Evolutionary conservation across 2,329 filamentous ascomycete genomes (phyloP), one percentile per base, ranked within the genome.

Genomic region (Lasiodiplodia citricola): DNA sequence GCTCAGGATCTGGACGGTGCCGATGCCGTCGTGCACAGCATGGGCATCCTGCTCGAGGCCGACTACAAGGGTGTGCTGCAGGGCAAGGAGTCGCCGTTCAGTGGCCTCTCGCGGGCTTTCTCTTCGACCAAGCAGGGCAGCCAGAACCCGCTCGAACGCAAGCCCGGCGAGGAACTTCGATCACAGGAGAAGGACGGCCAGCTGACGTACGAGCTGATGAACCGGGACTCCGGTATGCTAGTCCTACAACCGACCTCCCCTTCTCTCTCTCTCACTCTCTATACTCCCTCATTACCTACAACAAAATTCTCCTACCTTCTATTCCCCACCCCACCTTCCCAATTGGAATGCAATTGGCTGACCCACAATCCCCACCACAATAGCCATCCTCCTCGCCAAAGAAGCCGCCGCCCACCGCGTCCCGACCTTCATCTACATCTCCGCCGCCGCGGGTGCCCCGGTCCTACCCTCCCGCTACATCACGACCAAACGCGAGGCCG

Each of bases 131-230:
- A 90, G 73, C 74, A 80, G 82, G 75, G 88, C 68, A 88, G 88
- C 66, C 86, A 83, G 75, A 92, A 96, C 78, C 93, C 92, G 2
- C 83, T 96, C 21, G 86, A 90, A 70, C 85, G 87, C 66, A 83
- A 83, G 64, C 79, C 84, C 52, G 88, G 86, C 70, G 79, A 83
- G 70, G 85, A 87, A 70, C 85, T 94, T 72, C 85, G 86, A 72
- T 87, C 90, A 0, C 85, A 89, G 65, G 90, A 92, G 78, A 87
- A 84, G 56, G 89, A 90, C 73, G 90, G 90, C 31, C 92, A 96
- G 81, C 85, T 97, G 75, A 97, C 95, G 21, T 99, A 99, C 83
- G 96, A 98, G 83, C 86, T 94, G 70, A 97, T 99, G 93, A 99
- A 99, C 82, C 88, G 96, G 68, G 95, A 98, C 82, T 87, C 87